Evolutionary conservation across 2,329 filamentous ascomycete species (phyloP).

Genomic region (Alternaria sp.): DNA sequence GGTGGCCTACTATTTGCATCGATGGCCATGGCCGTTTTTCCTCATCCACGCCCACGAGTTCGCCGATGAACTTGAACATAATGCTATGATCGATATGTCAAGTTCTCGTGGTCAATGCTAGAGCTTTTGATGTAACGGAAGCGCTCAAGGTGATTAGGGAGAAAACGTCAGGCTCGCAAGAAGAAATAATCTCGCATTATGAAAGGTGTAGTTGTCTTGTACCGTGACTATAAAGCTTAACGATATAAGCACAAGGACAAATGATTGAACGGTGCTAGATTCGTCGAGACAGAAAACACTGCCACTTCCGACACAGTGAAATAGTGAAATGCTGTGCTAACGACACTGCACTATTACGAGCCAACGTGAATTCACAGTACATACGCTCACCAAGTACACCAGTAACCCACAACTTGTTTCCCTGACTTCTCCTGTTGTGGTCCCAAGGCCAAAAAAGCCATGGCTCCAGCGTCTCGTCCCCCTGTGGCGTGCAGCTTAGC

Average conservation of each 20-base stretch:
- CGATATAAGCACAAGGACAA: not conserved
- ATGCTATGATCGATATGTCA: not conserved
- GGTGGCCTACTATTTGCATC: not conserved
- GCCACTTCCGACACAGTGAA: not conserved
- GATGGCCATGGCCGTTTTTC: not conserved
- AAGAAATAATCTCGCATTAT: not conserved
- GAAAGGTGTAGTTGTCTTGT: not conserved
- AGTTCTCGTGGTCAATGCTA: accelerated
- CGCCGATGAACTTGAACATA: not conserved
- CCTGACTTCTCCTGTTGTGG: not conserved
- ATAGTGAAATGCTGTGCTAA: not conserved
- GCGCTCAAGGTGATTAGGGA: not conserved
- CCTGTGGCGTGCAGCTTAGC: too few species aligned
- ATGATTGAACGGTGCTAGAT: not conserved
- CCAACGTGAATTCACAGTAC: not conserved
- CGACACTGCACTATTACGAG: not conserved
- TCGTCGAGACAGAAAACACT: not conserved
- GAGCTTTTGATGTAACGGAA: accelerated
- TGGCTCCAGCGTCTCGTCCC: not conserved
- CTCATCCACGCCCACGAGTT: not conserved
- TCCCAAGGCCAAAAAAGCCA: not conserved
- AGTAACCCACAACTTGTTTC: not conserved
- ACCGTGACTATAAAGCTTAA: not conserved
- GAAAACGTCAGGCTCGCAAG: not conserved
- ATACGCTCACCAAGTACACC: not conserved